Evolutionary conservation across 192 early-diverging fungal species (phyloP).

Genomic region (Funneliformis geosporum): DNA sequence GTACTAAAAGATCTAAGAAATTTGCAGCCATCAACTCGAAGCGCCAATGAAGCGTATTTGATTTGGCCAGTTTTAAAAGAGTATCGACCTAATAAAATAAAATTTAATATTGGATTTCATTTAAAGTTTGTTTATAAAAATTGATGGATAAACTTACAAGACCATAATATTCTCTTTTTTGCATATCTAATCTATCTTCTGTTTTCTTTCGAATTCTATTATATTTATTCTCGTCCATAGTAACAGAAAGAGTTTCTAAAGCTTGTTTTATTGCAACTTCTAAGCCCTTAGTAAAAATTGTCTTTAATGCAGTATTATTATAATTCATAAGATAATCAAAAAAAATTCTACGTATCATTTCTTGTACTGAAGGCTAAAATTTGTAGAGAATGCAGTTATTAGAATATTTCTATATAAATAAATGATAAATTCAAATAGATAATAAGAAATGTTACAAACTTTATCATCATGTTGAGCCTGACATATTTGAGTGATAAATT

Average conservation of each 20-base stretch:
- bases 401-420: background rate
- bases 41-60: slow-evolving; percentile 75
- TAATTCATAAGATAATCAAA: slow-evolving; percentile 58
- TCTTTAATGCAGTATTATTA: slow-evolving; percentile 51
- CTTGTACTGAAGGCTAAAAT: slow-evolving; percentile 61
- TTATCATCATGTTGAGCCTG: slow-evolving; percentile 70
- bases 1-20: slow-evolving; percentile 73
- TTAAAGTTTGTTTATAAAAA: background rate
- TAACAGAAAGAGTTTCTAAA: slow-evolving; percentile 3
- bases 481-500: slow-evolving; percentile 57
- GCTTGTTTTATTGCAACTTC: slow-evolving; percentile 28
- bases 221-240: background rate
- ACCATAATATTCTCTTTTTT: slow-evolving; percentile 19
- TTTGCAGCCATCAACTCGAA: slow-evolving; percentile 79
- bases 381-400: background rate
- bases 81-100: slow-evolving; percentile 34
- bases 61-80: slow-evolving; percentile 62
- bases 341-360: slow-evolving; percentile 64
- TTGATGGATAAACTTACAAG: slow-evolving; percentile 24
- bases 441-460: slow-evolving; percentile 28
- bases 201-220: background rate
- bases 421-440: background rate
- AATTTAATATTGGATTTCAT: background rate
- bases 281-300: slow-evolving; percentile 38
- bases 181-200: slow-evolving; percentile 16